Conservation (phyloP, 1,284 basidiomycete species). For the Moesziomyces antarcticus region DNA sequence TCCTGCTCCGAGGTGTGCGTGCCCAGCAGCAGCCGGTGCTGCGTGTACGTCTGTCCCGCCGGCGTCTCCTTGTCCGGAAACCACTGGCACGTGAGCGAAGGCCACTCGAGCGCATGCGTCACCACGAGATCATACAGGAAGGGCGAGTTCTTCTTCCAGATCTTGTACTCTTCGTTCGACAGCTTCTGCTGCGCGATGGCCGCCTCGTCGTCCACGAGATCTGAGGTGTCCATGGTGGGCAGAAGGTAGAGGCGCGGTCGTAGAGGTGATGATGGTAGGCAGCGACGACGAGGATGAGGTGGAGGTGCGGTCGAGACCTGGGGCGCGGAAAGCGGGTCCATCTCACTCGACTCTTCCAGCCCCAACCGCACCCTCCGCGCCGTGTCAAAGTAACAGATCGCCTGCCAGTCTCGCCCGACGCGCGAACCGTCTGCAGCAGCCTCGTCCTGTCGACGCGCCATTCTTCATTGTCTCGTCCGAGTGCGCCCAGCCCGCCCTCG, state of each 20-base stretch:
- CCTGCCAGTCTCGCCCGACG: background rate
- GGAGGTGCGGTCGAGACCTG: background rate
- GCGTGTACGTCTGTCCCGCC: slow-evolving; percentile 87
- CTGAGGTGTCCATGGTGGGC: slow-evolving; percentile 46
- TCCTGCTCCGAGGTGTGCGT: slow-evolving; percentile 97
- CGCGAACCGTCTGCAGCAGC: background rate
- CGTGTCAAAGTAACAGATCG: background rate
- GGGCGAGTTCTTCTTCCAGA: slow-evolving; percentile 69
- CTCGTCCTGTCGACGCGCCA: background rate
- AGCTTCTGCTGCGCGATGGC: slow-evolving; percentile 61
- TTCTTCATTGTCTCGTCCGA: background rate
- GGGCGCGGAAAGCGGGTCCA: too few relatives aligned
- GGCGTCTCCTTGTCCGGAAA: slow-evolving; percentile 92
- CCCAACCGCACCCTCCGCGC: too few relatives aligned
- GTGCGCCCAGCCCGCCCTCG: background rate
- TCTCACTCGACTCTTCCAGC: too few relatives aligned
- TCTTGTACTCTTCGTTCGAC: slow-evolving; percentile 66
- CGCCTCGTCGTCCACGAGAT: slow-evolving; percentile 59
- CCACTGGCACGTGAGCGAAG: slow-evolving; percentile 97
- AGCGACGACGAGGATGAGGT: background rate
- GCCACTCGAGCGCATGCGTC: slow-evolving; percentile 98
- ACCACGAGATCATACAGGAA: slow-evolving; percentile 98
- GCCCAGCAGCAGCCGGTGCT: slow-evolving; percentile 91
- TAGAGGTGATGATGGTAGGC: background rate
- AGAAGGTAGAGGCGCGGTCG: background rate